These are phyloP conservation scores for Torrubiella hemipterigena DNA, from an alignment of 2,329 filamentous ascomycete genomes.

Conservation along the genomic window DNA sequence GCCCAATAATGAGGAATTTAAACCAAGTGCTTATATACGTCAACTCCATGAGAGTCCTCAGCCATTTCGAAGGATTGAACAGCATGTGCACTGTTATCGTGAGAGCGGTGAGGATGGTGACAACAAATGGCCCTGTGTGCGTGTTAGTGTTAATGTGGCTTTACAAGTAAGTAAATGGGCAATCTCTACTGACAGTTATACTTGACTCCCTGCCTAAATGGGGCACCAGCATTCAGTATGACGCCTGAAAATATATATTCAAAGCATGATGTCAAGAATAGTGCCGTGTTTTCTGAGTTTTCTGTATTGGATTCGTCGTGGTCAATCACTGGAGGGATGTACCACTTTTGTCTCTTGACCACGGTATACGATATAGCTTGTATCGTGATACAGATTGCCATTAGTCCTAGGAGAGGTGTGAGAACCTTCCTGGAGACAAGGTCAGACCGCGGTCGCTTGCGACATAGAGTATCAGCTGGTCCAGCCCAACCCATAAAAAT, in stretches of 20 bases:
- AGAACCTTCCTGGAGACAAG: conserved; percentile 89
- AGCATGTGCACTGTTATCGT: conserved; percentile 69
- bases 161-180: no score
- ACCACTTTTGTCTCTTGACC: conserved; percentile 76
- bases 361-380: conserved; percentile 64
- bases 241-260: conserved; percentile 89
- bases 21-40: conserved; percentile 65
- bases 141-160: no score
- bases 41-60: conserved; percentile 71
- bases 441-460: conserved; percentile 82
- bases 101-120: conserved; percentile 59
- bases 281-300: conserved; percentile 85
- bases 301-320: conserved; percentile 71
- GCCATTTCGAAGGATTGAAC: conserved; percentile 55
- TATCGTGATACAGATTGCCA: conserved; percentile 64
- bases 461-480: conserved; percentile 62
- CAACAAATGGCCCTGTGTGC: conserved; percentile 71
- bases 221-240: conserved; percentile 80
- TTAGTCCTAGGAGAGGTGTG: conserved; percentile 79
- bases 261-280: conserved; percentile 86
- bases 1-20: conserved; percentile 55
- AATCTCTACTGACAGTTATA: no score
- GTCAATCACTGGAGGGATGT: conserved; percentile 66
- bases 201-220: conserved; percentile 89
- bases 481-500: conserved; percentile 99